Base-by-base conservation (phyloP, 2,329 filamentous ascomycete genomes). In the Pseudogymnoascus sp. region DNA sequence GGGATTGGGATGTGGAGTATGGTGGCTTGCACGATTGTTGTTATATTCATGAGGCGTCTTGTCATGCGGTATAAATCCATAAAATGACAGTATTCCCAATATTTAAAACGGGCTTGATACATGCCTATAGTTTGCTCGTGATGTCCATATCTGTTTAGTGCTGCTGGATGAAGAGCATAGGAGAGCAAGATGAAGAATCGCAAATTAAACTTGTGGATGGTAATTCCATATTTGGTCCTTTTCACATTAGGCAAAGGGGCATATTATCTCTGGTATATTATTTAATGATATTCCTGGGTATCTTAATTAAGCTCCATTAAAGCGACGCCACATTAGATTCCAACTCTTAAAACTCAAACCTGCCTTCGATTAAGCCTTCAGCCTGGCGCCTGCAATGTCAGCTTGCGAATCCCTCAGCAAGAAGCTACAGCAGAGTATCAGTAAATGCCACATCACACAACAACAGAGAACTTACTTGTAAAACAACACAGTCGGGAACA, bases 401-500 rank as follows among this genome's bases (percentile, higher is more conserved):
- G 95, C 88, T 70, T 89, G 84, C 4, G 91, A 85, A 74, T 97
- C 92, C 75, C 86, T 92, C 65, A 96, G 78, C 65, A 97, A 78
- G 74, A 96, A 97, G 70, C 92, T 96, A 68, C 35, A 16, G 16
- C 0, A 14, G 19, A 60, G n/a, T 23, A 59, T 35, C 6, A 62
- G 33, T n/a, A 33, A 67, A 25, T 69, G 66, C 41, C 62, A 41
- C 25, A 22, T 9, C 16, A 9, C 14, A 11, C 16, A 45, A 2
- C 8, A 12, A 12, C 36, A 16, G 60, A 58, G 38, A 49, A 86
- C 91, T 81, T 79, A 97, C 92, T 89, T 92, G 75, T 99, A 99
- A 90, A 90, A 97, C 79, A 96, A 83, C 59, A 94, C 79, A 0
- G 91, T 91, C 8, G 94, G 94, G 33, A 84, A 83, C 60, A 99